Percentiles rank a stretch among this genome's conserved stretches.
These are phyloP conservation scores for Ramalina peruviana DNA, from an alignment of 495 filamentous ascomycete species.

Conservation along the genomic window DNA sequence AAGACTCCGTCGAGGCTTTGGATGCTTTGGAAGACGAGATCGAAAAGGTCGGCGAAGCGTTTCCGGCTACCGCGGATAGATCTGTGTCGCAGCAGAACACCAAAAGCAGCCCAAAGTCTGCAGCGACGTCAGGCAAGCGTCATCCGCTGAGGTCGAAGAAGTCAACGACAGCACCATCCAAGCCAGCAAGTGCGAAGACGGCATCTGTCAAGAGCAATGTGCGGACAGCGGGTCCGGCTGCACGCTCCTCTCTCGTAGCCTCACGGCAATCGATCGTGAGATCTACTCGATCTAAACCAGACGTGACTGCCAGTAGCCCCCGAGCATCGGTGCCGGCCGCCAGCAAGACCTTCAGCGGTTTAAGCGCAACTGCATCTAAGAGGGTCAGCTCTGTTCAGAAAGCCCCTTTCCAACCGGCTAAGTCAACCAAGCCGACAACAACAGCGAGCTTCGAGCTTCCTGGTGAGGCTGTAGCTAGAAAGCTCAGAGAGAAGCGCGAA, in stretches of 20 bases:
- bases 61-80: constrained; percentile 9
- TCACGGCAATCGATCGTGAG: no score
- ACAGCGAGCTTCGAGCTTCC: constrained; percentile 55
- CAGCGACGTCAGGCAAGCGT: no score
- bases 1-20: constrained; percentile 54
- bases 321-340: no score
- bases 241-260: no score
- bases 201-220: no score
- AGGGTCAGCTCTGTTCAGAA: constrained; percentile 24
- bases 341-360: no score
- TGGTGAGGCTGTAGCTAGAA: constrained; percentile 57
- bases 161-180: not conserved
- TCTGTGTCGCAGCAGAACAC: not conserved
- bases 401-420: constrained; percentile 27
- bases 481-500: constrained; percentile 52
- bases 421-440: constrained; percentile 48
- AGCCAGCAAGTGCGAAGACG: not conserved
- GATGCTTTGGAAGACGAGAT: constrained; percentile 56
- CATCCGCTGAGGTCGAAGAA: not conserved
- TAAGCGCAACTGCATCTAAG: constrained; percentile 2
- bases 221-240: no score
- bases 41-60: constrained; percentile 34
- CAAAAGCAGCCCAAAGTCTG: not conserved
- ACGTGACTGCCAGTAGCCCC: no score
- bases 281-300: no score